These are phyloP conservation scores for Apiospora rasikravindrae DNA, from an alignment of 2,329 filamentous ascomycete species.

Conservation along the genomic window DNA sequence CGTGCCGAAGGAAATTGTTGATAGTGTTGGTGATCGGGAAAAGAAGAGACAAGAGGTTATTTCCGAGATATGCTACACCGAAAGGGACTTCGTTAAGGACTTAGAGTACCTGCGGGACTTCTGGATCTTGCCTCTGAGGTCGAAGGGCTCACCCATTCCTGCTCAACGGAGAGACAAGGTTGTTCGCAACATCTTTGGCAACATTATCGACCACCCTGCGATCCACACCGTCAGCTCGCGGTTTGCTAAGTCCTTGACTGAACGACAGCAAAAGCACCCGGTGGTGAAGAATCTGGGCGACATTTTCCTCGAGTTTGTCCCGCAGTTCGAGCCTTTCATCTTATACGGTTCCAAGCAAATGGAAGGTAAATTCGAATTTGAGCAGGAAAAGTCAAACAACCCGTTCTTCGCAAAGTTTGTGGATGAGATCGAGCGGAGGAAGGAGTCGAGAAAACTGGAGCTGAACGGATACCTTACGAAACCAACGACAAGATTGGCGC, in stretches of 20 bases:
- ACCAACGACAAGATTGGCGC: slow-evolving; percentile 90
- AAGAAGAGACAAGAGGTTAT: slow-evolving; percentile 99
- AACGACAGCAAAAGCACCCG: slow-evolving; percentile 86
- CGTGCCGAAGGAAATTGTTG: slow-evolving; percentile 91
- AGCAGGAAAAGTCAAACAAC: slow-evolving; percentile 91
- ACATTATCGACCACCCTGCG: slow-evolving; percentile 81
- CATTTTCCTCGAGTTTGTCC: slow-evolving; percentile 90
- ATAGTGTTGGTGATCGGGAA: slow-evolving; percentile 86
- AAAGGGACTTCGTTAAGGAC: slow-evolving; percentile 98
- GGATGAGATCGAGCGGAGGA: slow-evolving; percentile 93
- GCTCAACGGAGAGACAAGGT: slow-evolving; percentile 87
- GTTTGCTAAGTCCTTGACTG: slow-evolving; percentile 86
- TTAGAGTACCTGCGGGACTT: slow-evolving; percentile 97
- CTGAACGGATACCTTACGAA: slow-evolving; percentile 98
- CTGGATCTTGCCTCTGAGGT: slow-evolving; percentile 92
- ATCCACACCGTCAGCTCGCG: slow-evolving; percentile 90
- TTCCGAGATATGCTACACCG: slow-evolving; percentile 97
- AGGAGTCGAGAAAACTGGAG: slow-evolving; percentile 95
- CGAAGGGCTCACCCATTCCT: slow-evolving; percentile 84
- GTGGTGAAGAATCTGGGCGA: slow-evolving; percentile 91
- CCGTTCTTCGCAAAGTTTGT: slow-evolving; percentile 87
- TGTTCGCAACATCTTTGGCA: slow-evolving; percentile 92
- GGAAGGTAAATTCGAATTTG: slow-evolving; percentile 97
- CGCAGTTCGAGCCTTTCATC: slow-evolving; percentile 94
- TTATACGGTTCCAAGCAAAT: slow-evolving; percentile 94